Evolutionary conservation across 768 basidiomycete species (phyloP), one percentile per base, ranked within the genome.

Genomic region (Xerocomellus chrysenteron): DNA sequence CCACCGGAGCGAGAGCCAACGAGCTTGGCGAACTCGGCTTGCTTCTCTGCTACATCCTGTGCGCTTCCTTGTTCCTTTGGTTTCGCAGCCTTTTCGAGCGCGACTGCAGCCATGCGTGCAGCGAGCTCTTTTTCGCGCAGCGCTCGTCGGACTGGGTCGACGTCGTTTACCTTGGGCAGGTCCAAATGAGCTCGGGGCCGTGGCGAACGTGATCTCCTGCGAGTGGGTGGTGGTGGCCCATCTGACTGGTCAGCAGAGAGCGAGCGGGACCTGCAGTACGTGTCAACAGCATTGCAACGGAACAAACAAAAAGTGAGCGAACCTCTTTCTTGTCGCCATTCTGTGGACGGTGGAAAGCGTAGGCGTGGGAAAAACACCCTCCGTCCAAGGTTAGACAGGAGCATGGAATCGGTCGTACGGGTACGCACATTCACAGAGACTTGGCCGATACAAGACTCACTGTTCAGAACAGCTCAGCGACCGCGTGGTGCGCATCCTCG

Each of bases 1-100:
- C 97, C 97, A 13, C 96, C 97, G 19, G 90, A 90, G 30, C 88
- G 85, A 17, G 91, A 85, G 37, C 81, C 83, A 2, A 90, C 69
- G 56, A 96, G 79, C 74, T 96, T 96, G 5, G 90, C 85, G 67
- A 96, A 95, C 71, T 97, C 95, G 26, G 92, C 92, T 61, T 85
- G 80, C 17, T 87, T 84, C 62, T 92, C 89, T 50, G 82, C 84
- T 44, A 61, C 17, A 43, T 77, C 77, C 68, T 80, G 78, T 56
- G 77, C 70, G 59, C 66, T 70, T 16, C 67, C 69, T 60, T 80
- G 81, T 70, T 69, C 74, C 21, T 76, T 78, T 54, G 79, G 78
- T 68, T 86, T 85, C 54, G 81, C 75, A 30, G 75, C 62, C 60
- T 81, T 82, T 67, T 85, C 82, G 54, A 92, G 81, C 62, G 89